Evolutionary conservation across 768 basidiomycete species (phyloP).

Genomic region (Pleurotus platypus): DNA sequence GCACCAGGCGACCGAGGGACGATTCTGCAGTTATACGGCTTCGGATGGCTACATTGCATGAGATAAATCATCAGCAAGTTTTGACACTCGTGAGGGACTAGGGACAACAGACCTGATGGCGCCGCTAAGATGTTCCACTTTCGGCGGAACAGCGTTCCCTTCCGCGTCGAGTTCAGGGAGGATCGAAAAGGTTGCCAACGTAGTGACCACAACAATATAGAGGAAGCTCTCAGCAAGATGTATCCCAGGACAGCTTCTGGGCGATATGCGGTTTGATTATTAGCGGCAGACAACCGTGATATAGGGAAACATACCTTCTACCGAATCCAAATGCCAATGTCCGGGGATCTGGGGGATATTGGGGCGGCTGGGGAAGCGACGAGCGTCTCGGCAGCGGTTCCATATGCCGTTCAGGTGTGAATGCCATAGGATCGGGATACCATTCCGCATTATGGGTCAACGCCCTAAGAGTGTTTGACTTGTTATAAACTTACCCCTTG

Average conservation of each 20-base stretch:
- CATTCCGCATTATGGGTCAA: constrained; percentile 13
- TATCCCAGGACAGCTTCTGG: constrained; percentile 17
- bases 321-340: background rate
- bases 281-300: no score
- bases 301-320: background rate
- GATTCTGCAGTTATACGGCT: background rate
- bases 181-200: constrained; percentile 14
- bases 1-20: background rate
- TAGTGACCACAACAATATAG: constrained; percentile 12
- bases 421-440: constrained; percentile 13
- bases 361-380: background rate
- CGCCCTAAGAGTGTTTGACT: constrained; percentile 5
- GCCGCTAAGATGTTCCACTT: background rate
- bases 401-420: constrained; percentile 15
- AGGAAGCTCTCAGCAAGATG: constrained; percentile 14
- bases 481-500: background rate
- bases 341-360: background rate
- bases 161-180: constrained; percentile 10
- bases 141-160: background rate
- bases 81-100: background rate
- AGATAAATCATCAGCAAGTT: background rate
- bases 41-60: background rate
- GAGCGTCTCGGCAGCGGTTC: background rate
- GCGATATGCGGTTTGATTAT: background rate
- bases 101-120: background rate